Percentiles rank a stretch among this genome's conserved stretches.
Evolutionary conservation across 805 yeast species (phyloP).

Genomic region (Debaryomyces prosopidis): DNA sequence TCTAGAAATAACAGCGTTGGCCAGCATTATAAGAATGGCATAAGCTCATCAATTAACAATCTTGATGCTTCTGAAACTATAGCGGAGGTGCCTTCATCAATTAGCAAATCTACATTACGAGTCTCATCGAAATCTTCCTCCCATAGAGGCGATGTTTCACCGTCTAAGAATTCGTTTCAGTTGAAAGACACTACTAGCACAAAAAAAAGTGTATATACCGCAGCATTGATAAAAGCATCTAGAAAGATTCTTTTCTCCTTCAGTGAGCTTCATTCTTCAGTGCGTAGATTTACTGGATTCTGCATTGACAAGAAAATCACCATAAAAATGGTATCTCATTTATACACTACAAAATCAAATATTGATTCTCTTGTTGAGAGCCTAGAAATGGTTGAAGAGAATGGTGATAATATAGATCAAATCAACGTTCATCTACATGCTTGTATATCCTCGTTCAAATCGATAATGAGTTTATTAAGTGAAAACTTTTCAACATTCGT

Average conservation of each 20-base stretch:
- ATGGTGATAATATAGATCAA: slow-evolving; percentile 28
- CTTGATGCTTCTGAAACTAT: neutral
- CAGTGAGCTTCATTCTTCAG: slow-evolving; percentile 62
- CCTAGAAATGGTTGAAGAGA: slow-evolving; percentile 51
- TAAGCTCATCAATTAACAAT: neutral
- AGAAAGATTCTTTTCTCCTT: slow-evolving; percentile 62
- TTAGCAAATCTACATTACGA: neutral
- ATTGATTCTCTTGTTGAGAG: slow-evolving; percentile 59
- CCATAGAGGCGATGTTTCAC: slow-evolving; percentile 6
- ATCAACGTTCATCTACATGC: slow-evolving; percentile 31
- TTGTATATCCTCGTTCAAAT: slow-evolving; percentile 49
- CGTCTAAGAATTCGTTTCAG: slow-evolving; percentile 1
- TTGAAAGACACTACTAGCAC: slow-evolving; percentile 5
- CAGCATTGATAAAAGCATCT: slow-evolving; percentile 44
- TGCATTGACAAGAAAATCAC: slow-evolving; percentile 57
- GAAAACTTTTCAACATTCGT: slow-evolving; percentile 50
- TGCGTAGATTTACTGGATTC: slow-evolving; percentile 57
- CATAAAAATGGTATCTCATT: slow-evolving; percentile 51
- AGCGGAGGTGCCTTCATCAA: neutral
- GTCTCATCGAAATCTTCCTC: neutral
- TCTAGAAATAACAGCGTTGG: neutral
- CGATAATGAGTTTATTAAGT: slow-evolving; percentile 48
- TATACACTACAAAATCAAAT: slow-evolving; percentile 53
- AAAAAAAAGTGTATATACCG: slow-evolving; percentile 8
- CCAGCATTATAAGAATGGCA: neutral